A percentile compares a stretch with the other conserved stretches of the same genome.
Conservation (phyloP, 768 basidiomycete genomes). For the Suillus bovinus region DNA sequence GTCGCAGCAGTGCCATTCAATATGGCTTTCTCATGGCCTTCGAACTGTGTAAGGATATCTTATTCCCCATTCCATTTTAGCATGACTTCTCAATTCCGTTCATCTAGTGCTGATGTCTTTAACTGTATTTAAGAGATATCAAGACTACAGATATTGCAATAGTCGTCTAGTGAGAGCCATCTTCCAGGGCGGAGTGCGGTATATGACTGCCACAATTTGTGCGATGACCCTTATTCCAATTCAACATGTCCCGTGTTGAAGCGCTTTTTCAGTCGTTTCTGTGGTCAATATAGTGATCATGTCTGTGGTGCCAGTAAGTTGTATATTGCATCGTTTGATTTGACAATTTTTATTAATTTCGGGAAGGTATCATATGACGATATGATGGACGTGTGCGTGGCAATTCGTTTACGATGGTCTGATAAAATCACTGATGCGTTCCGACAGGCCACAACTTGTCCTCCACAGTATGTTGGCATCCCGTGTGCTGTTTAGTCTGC, state of each 20-base stretch:
- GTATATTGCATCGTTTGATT: background rate
- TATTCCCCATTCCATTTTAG: background rate
- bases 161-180: background rate
- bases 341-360: background rate
- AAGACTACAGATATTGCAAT: background rate
- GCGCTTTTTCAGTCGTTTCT: background rate
- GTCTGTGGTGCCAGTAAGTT: background rate
- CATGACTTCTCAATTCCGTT: no score
- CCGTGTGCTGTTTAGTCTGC: background rate
- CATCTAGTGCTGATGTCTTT: background rate
- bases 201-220: slow-evolving; percentile 4
- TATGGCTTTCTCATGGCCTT: background rate
- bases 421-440: background rate
- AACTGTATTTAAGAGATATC: slow-evolving; percentile 1
- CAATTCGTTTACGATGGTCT: background rate
- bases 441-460: background rate
- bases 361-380: background rate
- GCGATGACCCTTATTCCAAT: background rate
- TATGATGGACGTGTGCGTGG: background rate
- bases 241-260: background rate
- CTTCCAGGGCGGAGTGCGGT: background rate
- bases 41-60: background rate
- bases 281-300: background rate
- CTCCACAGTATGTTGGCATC: slow-evolving; percentile 3
- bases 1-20: background rate